phyloP scores from a whole-genome alignment of 1,284 basidiomycete species.

The Melampsora americana region DNA sequence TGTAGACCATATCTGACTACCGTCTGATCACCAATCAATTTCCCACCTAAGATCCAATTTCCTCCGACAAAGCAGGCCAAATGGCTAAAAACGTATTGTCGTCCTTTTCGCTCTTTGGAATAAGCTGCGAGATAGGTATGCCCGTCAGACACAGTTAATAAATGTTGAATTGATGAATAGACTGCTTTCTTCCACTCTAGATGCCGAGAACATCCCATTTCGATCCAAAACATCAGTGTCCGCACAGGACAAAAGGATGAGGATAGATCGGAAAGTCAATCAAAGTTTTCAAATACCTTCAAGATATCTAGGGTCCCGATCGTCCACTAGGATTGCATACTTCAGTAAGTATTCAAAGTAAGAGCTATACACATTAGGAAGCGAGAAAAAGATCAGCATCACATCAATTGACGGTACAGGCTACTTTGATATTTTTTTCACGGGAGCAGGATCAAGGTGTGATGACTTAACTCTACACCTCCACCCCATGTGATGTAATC shows the following conservation, averaged over 20 bases:
- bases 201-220: neutral
- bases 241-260: neutral
- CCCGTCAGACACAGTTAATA: constrained; percentile 15
- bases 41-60: constrained; percentile 43
- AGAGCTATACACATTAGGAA: constrained; percentile 8
- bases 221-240: neutral
- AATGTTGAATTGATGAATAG: constrained; percentile 25
- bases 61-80: constrained; percentile 40
- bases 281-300: neutral
- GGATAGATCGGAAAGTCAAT: neutral
- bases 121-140: constrained; percentile 23
- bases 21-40: constrained; percentile 16
- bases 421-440: neutral
- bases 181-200: constrained; percentile 39
- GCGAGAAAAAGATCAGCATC: neutral
- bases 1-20: constrained; percentile 21
- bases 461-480: constrained; percentile 20
- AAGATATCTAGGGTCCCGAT: constrained; percentile 20
- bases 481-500: constrained; percentile 35
- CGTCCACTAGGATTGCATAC: constrained; percentile 36
- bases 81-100: constrained; percentile 24
- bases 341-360: constrained; percentile 43
- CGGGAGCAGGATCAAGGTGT: neutral
- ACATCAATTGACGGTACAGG: too few relatives aligned
- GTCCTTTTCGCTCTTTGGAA: neutral